phyloP scores from a whole-genome alignment of 1,139 yeast genomes.

The Diutina sp. region DNA sequence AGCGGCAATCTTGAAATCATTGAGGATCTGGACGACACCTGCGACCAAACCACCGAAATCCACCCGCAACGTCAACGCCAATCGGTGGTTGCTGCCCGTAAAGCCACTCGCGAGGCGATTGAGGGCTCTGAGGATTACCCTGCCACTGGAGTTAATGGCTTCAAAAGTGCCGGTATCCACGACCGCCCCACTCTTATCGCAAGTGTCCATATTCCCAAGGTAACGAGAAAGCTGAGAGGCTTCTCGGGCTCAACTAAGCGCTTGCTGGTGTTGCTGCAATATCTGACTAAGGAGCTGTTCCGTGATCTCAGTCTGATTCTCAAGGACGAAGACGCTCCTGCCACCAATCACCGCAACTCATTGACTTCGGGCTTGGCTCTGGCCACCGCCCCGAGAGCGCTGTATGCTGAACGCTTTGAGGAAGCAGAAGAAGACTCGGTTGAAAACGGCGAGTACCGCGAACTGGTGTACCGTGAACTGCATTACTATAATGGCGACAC shows the following conservation, averaged over 20 bases:
- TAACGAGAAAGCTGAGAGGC: constrained; percentile 53
- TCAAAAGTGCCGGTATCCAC: neutral
- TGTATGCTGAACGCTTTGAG: constrained; percentile 5
- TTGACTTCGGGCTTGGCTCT: constrained; percentile 7
- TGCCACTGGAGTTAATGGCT: neutral
- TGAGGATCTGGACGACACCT: neutral
- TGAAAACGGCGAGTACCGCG: neutral
- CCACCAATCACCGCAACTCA: constrained; percentile 11
- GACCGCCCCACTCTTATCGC: constrained; percentile 32
- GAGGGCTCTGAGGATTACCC: neutral
- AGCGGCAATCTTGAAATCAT: neutral
- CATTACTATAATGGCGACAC: neutral
- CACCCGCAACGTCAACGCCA: neutral
- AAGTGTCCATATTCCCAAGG: constrained; percentile 55
- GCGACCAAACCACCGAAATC: neutral
- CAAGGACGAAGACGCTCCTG: constrained; percentile 14
- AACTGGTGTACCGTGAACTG: neutral
- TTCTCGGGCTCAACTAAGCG: constrained; percentile 54
- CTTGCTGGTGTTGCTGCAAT: constrained; percentile 54
- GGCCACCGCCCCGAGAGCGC: neutral
- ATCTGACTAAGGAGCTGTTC: constrained; percentile 56
- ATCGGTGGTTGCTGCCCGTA: neutral
- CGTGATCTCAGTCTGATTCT: constrained; percentile 46
- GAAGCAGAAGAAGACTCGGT: constrained; percentile 12
- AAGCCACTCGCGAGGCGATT: neutral